Evolutionary conservation across 148 eudicot species (phyloP).

Genomic region (Euryodendron excelsum): DNA sequence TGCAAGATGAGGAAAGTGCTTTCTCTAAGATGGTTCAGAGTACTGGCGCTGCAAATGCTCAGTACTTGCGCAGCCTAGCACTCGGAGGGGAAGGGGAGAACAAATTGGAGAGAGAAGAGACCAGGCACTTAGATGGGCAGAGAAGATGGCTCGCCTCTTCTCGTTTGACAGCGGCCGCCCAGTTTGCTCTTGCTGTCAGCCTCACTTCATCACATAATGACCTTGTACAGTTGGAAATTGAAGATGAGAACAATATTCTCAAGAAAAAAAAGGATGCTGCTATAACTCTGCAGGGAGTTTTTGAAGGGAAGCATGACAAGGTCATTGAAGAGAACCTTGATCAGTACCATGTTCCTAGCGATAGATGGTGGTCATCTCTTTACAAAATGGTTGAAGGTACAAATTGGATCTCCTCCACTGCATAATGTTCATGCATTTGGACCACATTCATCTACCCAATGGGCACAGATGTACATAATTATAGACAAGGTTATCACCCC

Average conservation of each 20-base stretch:
- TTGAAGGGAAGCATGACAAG: conserved; percentile 73
- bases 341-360: conserved; percentile 53
- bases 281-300: conserved; percentile 65
- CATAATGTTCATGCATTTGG: too few relatives aligned
- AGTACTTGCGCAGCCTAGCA: conserved; percentile 75
- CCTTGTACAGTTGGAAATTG: conserved; percentile 53
- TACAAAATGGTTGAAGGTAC: conserved; percentile 87
- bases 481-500: too few relatives aligned
- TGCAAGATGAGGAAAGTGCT: conserved; percentile 61
- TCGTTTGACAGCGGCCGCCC: conserved; percentile 78
- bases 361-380: conserved; percentile 90
- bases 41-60: conserved; percentile 90
- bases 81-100: conserved; percentile 39
- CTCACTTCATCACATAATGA: conserved; percentile 66
- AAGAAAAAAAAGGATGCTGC: conserved; percentile 76
- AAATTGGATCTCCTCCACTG: neutral
- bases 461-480: too few relatives aligned
- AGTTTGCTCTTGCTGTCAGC: conserved; percentile 63
- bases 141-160: conserved; percentile 72
- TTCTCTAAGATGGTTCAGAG: conserved; percentile 98
- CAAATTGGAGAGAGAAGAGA: conserved; percentile 38
- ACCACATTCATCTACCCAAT: too few relatives aligned
- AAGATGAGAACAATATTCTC: conserved; percentile 53
- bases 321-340: conserved; percentile 70
- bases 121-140: conserved; percentile 51